Percentiles rank a stretch among this genome's conserved stretches.
These are phyloP conservation scores for Aegilops sharonensis DNA, from an alignment of 176 grass and related monocot species.

Conservation along the genomic window DNA sequence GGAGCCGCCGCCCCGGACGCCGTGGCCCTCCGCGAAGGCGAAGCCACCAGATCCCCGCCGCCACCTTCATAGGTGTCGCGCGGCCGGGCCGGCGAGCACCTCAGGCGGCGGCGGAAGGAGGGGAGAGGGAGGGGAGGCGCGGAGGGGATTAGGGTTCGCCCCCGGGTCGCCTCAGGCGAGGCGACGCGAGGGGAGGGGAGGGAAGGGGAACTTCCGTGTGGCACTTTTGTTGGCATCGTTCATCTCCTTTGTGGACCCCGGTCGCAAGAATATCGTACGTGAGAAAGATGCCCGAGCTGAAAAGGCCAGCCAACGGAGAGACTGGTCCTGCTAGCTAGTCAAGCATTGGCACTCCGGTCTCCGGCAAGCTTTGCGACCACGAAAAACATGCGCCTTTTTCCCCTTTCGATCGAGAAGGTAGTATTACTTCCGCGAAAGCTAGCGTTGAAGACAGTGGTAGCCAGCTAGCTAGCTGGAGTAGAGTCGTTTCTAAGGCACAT, in stretches of 20 bases:
- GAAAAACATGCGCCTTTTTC: neutral
- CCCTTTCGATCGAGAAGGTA: no score
- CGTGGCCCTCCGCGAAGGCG: no score
- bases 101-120: no score
- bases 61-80: no score
- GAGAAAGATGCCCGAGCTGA: conserved; percentile 36
- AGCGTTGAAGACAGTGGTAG: neutral
- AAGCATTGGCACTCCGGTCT: neutral
- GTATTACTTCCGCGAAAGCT: neutral
- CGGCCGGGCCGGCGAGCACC: no score
- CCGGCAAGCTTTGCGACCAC: conserved; percentile 15
- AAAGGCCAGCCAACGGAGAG: neutral
- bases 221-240: neutral
- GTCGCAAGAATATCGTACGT: neutral
- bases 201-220: no score
- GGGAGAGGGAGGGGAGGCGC: no score
- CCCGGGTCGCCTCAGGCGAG: no score
- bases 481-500: conserved; percentile 43
- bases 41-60: no score
- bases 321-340: neutral
- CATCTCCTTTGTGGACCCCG: neutral
- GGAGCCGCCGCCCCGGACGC: no score
- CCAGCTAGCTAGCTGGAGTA: conserved; percentile 1
- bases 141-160: no score
- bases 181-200: no score